Conservation (phyloP, 139 green algal genomes). For the Chlamydomonas schloesseri region DNA sequence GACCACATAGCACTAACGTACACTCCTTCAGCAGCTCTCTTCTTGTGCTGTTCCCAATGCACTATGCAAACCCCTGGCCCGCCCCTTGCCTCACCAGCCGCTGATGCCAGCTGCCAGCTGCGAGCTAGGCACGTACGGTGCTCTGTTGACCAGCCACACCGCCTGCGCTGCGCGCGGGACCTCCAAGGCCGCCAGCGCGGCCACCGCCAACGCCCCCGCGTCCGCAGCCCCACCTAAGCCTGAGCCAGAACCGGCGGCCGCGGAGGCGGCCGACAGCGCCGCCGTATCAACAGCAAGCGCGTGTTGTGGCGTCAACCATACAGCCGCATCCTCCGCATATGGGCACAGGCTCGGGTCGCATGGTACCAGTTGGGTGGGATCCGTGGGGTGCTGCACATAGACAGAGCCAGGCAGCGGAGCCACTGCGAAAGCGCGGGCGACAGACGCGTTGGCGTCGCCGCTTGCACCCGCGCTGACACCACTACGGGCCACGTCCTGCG, state of each 20-base stretch:
- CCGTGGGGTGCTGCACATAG: not conserved
- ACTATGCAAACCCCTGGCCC: too few species aligned
- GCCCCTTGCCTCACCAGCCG: slow-evolving; percentile 1
- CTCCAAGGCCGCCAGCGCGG: not conserved
- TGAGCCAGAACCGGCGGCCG: not conserved
- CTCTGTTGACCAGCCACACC: not conserved
- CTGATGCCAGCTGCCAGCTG: not conserved
- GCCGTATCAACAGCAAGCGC: not conserved
- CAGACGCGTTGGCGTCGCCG: too few species aligned
- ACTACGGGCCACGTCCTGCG: not conserved
- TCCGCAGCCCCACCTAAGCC: too few species aligned
- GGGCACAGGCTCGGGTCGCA: not conserved
- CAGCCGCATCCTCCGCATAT: not conserved
- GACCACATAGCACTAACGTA: too few species aligned
- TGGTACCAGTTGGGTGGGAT: not conserved
- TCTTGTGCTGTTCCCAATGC: too few species aligned
- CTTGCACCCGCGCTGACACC: not conserved
- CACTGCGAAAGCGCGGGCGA: not conserved
- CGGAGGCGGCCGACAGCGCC: not conserved
- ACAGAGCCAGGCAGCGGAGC: slow-evolving; percentile 4
- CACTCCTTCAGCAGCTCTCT: too few species aligned
- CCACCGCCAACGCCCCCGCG: too few species aligned
- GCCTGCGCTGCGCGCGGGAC: too few species aligned
- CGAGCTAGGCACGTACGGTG: not conserved
- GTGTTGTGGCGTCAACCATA: too few species aligned